Evolutionary conservation across 106 monocot genomes (phyloP).

Genomic region (Dendrobium nobile): DNA sequence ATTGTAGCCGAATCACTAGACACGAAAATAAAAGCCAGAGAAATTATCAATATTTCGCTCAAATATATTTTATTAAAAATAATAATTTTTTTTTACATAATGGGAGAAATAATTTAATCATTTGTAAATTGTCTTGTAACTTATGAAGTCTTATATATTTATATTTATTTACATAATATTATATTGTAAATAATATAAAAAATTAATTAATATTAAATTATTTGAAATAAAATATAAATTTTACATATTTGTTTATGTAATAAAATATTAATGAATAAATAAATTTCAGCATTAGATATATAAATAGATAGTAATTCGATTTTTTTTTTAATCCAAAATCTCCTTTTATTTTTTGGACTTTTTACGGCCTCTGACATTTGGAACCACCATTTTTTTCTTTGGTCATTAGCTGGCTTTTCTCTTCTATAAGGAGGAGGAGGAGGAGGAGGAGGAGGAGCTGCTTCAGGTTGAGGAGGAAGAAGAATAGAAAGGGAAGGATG

Average conservation of each 20-base stretch:
- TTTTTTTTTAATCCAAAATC: not conserved
- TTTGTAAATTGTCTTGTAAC: no score
- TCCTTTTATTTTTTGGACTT: not conserved
- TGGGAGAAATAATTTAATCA: not conserved
- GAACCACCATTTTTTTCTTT: not conserved
- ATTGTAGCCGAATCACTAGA: not conserved
- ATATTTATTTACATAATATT: no score
- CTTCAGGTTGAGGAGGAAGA: slow-evolving; percentile 1
- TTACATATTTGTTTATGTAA: no score
- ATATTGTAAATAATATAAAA: no score
- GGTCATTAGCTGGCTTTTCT: not conserved
- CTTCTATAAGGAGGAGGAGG: not conserved
- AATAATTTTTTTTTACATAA: not conserved
- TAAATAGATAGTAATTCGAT: no score
- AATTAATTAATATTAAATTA: no score
- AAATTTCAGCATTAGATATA: no score
- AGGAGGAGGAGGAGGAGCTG: not conserved
- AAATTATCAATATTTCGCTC: no score
- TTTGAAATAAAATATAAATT: no score
- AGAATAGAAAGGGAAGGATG: slow-evolving; percentile 13
- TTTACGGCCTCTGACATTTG: not conserved
- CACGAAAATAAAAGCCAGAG: not conserved
- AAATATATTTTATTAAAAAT: no score
- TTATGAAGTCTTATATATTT: no score
- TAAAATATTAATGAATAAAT: no score